Conservation (phyloP, 1,284 basidiomycete genomes). For the Moesziomyces sp. region DNA sequence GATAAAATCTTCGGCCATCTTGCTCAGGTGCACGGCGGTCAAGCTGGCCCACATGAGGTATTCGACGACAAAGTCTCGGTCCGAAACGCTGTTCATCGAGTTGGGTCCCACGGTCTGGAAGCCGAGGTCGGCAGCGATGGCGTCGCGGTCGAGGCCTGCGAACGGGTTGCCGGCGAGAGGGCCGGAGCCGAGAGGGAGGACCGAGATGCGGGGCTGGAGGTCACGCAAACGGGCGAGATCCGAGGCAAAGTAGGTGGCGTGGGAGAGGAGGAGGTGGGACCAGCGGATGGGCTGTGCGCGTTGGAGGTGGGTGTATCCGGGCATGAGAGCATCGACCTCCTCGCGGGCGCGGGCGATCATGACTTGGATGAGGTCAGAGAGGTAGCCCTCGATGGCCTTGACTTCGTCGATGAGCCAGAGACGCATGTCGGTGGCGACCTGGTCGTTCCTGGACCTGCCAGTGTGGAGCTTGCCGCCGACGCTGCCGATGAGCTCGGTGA, state of each 20-base stretch:
- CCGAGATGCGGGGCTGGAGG: constrained; percentile 78
- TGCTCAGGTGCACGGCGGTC: constrained; percentile 90
- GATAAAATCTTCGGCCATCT: constrained; percentile 94
- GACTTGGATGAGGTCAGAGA: constrained; percentile 84
- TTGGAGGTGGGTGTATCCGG: constrained; percentile 89
- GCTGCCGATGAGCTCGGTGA: constrained; percentile 88
- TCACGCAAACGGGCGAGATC: constrained; percentile 89
- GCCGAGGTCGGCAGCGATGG: constrained; percentile 64
- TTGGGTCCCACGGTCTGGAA: constrained; percentile 66
- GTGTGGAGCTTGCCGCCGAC: constrained; percentile 76
- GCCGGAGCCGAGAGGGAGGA: constrained; percentile 91
- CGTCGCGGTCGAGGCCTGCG: constrained; percentile 64
- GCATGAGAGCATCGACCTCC: constrained; percentile 89
- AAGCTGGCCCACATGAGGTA: constrained; percentile 96
- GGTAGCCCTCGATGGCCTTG: constrained; percentile 76
- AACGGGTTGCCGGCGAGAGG: constrained; percentile 97
- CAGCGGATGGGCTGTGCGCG: constrained; percentile 96
- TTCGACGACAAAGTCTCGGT: constrained; percentile 96
- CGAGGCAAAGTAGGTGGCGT: constrained; percentile 88
- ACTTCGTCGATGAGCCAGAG: constrained; percentile 91
- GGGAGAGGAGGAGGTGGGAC: constrained; percentile 95
- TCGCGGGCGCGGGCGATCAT: constrained; percentile 90
- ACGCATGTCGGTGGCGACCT: constrained; percentile 97
- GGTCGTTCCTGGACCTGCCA: constrained; percentile 94
- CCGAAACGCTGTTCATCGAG: constrained; percentile 78